Conservation (phyloP, 2,329 filamentous ascomycete species). For the Chaetomium strumarium region DNA sequence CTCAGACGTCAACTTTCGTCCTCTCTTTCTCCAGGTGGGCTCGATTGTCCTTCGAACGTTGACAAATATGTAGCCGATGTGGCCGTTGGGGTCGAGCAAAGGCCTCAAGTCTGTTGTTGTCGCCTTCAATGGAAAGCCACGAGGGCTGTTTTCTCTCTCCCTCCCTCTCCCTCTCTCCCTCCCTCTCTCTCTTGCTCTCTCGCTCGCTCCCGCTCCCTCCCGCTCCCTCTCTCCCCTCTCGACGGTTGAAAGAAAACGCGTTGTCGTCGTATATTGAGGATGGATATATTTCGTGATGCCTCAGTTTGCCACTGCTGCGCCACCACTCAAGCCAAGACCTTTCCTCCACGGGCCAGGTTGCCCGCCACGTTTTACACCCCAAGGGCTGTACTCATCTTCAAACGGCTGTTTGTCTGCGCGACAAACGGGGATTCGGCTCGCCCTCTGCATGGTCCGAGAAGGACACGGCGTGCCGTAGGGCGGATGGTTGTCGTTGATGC, state of each 20-base stretch:
- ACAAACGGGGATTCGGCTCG: neutral
- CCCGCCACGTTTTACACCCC: neutral
- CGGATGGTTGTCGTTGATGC: neutral
- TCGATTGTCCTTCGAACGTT: neutral
- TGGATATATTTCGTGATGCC: neutral
- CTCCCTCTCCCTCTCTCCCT: no score
- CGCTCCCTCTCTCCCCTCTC: no score
- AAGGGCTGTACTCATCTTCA: neutral
- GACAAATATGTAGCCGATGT: neutral
- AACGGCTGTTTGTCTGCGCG: no score
- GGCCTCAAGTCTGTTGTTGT: neutral
- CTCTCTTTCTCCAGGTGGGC: no score
- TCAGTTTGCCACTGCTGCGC: neutral
- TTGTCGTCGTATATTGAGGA: neutral
- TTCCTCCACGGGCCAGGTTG: neutral
- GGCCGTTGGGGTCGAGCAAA: neutral
- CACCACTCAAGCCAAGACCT: no score
- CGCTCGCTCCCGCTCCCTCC: no score
- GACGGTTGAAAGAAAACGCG: no score
- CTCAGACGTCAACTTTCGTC: no score
- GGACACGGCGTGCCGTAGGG: conserved; percentile 5
- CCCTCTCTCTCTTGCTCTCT: no score
- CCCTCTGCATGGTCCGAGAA: neutral
- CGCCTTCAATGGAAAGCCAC: no score
- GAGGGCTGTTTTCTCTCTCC: no score